These are phyloP conservation scores for Cryptosporidium ubiquitum DNA, from an alignment of 169 alveolate species.

Conservation along the genomic window DNA sequence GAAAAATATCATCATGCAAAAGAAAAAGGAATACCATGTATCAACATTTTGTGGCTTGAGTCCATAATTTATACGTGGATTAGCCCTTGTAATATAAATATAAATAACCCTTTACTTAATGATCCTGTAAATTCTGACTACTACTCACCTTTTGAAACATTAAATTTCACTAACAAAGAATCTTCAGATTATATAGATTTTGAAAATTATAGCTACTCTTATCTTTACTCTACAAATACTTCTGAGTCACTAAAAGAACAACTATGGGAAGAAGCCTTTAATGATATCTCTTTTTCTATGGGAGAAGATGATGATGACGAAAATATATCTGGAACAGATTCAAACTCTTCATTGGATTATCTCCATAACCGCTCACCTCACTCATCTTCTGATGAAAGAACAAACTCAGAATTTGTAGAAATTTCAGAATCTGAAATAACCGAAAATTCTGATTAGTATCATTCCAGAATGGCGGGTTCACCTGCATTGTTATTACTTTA, in stretches of 20 bases:
- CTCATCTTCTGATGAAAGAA: neutral
- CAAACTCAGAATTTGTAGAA: neutral
- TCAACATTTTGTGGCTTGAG: conserved; percentile 48
- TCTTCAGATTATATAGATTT: neutral
- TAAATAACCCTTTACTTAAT: neutral
- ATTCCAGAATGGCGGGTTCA: neutral
- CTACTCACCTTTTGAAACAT: conserved; percentile 37
- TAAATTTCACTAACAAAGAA: neutral
- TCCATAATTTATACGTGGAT: conserved; percentile 55
- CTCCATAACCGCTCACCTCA: neutral
- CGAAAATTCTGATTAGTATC: neutral
- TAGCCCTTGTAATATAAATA: conserved; percentile 1
- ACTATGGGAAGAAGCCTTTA: conserved; percentile 63
- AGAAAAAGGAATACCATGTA: conserved; percentile 54
- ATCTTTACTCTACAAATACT: neutral
- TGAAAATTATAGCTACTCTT: neutral
- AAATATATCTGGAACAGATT: neutral
- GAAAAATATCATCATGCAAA: conserved; percentile 41
- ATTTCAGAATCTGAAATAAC: neutral
- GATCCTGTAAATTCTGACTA: conserved; percentile 30
- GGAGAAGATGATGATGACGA: neutral
- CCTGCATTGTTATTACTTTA: neutral
- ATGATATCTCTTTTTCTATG: conserved; percentile 17
- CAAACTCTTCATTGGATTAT: too few relatives aligned
- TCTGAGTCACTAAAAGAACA: neutral